Percentiles rank a stretch among this genome's conserved stretches.
These are phyloP conservation scores for Phyllosticta citriasiana DNA, from an alignment of 2,329 filamentous ascomycete genomes.

Conservation along the genomic window DNA sequence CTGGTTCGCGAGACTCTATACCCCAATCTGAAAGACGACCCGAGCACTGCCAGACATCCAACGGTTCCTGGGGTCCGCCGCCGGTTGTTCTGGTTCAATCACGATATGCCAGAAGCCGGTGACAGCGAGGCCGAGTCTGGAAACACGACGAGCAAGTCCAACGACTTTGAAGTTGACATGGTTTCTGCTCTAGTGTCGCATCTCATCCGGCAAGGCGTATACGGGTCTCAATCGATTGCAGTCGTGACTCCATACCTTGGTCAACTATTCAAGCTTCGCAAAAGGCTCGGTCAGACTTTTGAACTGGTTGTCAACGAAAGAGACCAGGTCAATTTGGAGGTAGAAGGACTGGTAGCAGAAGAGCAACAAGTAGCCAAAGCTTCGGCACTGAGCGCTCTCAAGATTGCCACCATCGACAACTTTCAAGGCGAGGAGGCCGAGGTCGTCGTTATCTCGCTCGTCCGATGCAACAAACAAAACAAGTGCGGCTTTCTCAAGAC, in stretches of 20 bases:
- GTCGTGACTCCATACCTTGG: conserved; percentile 58
- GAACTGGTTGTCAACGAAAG: conserved; percentile 56
- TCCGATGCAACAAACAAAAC: conserved; percentile 53
- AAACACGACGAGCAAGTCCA: conserved; percentile 39
- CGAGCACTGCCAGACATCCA: conserved; percentile 29
- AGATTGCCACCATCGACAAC: conserved; percentile 59
- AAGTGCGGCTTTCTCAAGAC: conserved; percentile 57
- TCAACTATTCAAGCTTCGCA: conserved; percentile 45
- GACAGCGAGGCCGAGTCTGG: not conserved
- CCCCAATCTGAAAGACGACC: conserved; percentile 43
- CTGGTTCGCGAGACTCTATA: conserved; percentile 52
- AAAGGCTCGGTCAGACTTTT: conserved; percentile 37
- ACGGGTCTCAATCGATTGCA: conserved; percentile 53
- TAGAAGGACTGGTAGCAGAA: conserved; percentile 18
- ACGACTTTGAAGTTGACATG: conserved; percentile 55
- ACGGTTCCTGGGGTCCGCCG: conserved; percentile 44
- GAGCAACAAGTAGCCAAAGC: conserved; percentile 12
- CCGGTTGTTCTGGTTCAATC: conserved; percentile 54
- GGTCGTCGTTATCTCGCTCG: conserved; percentile 58
- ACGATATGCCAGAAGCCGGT: conserved; percentile 37
- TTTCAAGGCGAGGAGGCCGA: conserved; percentile 71
- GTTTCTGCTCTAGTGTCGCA: conserved; percentile 52
- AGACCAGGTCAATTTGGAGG: conserved; percentile 45
- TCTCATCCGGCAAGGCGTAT: conserved; percentile 53
- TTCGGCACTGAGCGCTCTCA: not conserved